These are phyloP conservation scores for Phytophthora nicotianae DNA, from an alignment of 352 stramenopile species.

Conservation along the genomic window DNA sequence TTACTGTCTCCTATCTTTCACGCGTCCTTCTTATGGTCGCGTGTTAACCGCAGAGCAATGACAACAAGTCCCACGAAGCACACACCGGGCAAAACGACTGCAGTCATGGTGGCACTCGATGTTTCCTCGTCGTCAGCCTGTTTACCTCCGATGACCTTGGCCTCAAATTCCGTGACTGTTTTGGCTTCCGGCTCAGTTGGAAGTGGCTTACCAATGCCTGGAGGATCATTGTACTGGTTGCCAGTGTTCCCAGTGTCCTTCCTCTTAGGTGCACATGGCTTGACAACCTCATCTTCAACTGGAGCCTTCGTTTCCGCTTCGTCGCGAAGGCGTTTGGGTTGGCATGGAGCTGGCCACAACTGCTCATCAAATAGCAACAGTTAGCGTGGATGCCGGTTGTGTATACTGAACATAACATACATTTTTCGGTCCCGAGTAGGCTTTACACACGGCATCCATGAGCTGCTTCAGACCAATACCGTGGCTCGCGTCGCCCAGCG, in stretches of 20 bases:
- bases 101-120: conserved; percentile 27
- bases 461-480: conserved; percentile 77
- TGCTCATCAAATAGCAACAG: conserved; percentile 15
- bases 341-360: conserved; percentile 54
- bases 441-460: conserved; percentile 65
- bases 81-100: conserved; percentile 54
- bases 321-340: conserved; percentile 67
- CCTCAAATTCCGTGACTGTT: conserved; percentile 43
- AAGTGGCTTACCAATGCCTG: conserved; percentile 66
- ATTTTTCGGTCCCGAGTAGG: conserved; percentile 60
- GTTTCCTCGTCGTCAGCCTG: conserved; percentile 27
- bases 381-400: not conserved
- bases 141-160: conserved; percentile 47
- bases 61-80: conserved; percentile 60
- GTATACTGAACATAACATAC: conserved; percentile 24
- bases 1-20: conserved; percentile 28
- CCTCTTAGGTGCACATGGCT: conserved; percentile 76
- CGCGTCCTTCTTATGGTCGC: conserved; percentile 79
- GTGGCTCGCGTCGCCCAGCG: conserved; percentile 60
- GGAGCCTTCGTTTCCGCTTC: conserved; percentile 43
- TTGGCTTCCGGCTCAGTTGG: conserved; percentile 29
- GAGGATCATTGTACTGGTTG: conserved; percentile 54
- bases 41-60: conserved; percentile 59
- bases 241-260: conserved; percentile 38
- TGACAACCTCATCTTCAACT: conserved; percentile 50